These are phyloP conservation scores for Conoideocrella luteorostrata DNA, from an alignment of 2,329 filamentous ascomycete genomes.

Conservation along the genomic window DNA sequence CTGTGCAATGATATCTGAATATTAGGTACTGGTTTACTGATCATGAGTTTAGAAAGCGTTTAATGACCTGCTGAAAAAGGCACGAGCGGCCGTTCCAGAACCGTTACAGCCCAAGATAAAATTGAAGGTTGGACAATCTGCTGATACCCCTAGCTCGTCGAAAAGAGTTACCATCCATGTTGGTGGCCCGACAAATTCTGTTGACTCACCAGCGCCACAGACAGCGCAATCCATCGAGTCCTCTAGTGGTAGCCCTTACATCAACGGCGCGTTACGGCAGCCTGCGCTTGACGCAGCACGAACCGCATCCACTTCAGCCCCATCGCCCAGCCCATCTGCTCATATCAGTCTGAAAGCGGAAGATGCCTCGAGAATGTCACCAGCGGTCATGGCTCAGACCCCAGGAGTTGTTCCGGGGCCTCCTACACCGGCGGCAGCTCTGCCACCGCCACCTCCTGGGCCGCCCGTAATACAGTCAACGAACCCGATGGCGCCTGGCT, in stretches of 20 bases:
- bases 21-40: too few species aligned
- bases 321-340: conserved; percentile 40
- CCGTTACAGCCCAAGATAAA: conserved; percentile 73
- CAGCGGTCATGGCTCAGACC: conserved; percentile 17
- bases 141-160: conserved; percentile 37
- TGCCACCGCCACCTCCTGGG: conserved; percentile 12
- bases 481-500: conserved; percentile 22
- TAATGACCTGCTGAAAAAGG: conserved; percentile 59
- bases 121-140: conserved; percentile 57
- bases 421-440: conserved; percentile 10
- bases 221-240: conserved; percentile 18
- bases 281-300: conserved; percentile 30
- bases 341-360: conserved; percentile 29
- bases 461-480: conserved; percentile 18
- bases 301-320: conserved; percentile 31
- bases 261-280: conserved; percentile 19
- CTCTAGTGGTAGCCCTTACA: conserved; percentile 13
- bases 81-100: conserved; percentile 65
- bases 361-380: conserved; percentile 22
- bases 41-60: conserved; percentile 58
- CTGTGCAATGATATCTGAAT: background rate
- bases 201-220: conserved; percentile 45
- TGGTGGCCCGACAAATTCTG: conserved; percentile 50
- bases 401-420: conserved; percentile 10
- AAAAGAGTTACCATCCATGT: conserved; percentile 70